Base-by-base conservation (phyloP, 768 basidiomycete genomes). In the Pulveroboletus sp. region DNA sequence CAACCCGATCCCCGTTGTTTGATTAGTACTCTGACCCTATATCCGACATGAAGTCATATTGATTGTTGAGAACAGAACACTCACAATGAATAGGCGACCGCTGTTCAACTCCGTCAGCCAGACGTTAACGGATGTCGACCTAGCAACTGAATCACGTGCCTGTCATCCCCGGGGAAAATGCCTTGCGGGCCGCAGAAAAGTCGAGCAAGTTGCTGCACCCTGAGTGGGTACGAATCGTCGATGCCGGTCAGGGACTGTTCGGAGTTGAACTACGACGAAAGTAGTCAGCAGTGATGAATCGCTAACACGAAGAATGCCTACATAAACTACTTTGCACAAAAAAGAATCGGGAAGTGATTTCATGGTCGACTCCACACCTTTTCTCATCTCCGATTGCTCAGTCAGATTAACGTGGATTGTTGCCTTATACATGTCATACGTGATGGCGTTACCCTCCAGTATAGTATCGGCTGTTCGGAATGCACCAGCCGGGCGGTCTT, bases 21-120 rank as follows among this genome's bases (percentile, higher is more conserved):
- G 94, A 6, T 77, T 83, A 3, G 92, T 95, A 15, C 90, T 81
- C 67, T 94, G 92, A 14, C 91, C 91, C 87, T 89, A 17, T 6
- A 43, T 18, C 43, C 7, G 13, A 27, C 10, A 17, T 49, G 35
- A 28, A 31, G 17, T 4, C 6, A 4, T 2, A 8, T 38, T 9
- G 30, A 36, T 14, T 13, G 15, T 33, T 8, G 21, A 5, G 6
- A 41, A 36, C 9, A 14, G 5, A 26, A 24, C 2, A 42, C 55
- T 30, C 21, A 58, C 56, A 24, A 57, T 57, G 24, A 57, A 57
- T 6, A 57, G 35, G 33, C 50, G 56, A 18, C 46, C 57, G 2
- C 57, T 57, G 14, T 37, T 26, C 24, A 27, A 24, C 21, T 13
- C 21, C n/a, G 8, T 5, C 8, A 17, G 11, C 28, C 13, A 21